Base-by-base conservation (phyloP, 179 eudicot genomes). In the Heliamphora pulchella region DNA sequence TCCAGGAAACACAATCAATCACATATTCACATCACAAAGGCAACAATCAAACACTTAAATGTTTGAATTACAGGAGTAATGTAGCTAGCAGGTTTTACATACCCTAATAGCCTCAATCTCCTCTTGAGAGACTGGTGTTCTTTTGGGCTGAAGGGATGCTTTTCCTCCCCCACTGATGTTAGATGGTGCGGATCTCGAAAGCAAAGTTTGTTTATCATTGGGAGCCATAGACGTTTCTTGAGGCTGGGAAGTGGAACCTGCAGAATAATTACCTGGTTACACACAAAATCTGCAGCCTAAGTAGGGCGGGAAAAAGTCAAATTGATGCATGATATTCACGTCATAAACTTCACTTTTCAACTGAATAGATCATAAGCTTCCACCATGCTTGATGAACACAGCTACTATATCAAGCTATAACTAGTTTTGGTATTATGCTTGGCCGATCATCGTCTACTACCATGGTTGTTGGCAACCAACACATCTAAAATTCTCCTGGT, bases 61-160 rank as follows among this genome's bases (percentile, higher is more conserved):
- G 48, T 7, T 47, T 0, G 57, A 73, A 50, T 55, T 71, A 79
- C 8, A 51, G 62, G 8, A 44, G 61, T 13, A 73, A 44, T 22
- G 44, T 50, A 17, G 62, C 54, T 7, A 57, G 14, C 17, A 46
- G 48, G 61, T 51, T 8, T 18, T 74, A 57, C 81, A 58, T 89
- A 94, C 97, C 95, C 92, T 78, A 81, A 94, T 83, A 51, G 92
- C 85, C 74, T 94, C 98, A 61, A 94, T 94, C 89, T 94, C 98
- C 44, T 86, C 97, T 80, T 85, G 89, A 39, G 97, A 84, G 53
- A 94, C 82, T 55, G 92, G 94, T 61, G 92, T 84, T 84, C 97
- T 83, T 84, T 88, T 94, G 77, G 97, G 98, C 87, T 94, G 98
- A 82, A 82, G 86, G 80, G 97, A 91, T 71, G 98, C 98, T 83